phyloP scores from a whole-genome alignment of 192 early-diverging fungal genomes.

The Entomortierella chlamydospora region DNA sequence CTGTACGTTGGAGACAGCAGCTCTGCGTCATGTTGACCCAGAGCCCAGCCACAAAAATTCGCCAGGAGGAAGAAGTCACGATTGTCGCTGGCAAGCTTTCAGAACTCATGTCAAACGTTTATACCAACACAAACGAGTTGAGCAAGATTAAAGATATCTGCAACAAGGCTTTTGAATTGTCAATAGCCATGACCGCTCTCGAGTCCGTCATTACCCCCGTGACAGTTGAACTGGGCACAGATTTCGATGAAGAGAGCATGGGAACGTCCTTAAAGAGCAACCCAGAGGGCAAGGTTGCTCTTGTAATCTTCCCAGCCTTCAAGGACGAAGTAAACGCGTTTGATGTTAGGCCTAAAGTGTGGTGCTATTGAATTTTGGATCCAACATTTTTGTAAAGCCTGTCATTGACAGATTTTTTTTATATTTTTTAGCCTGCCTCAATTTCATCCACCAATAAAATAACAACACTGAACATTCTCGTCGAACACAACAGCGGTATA shows the following conservation, averaged over 20 bases:
- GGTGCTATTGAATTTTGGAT: slow-evolving; percentile 24
- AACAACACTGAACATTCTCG: slow-evolving; percentile 1
- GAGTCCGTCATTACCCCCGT: slow-evolving; percentile 28
- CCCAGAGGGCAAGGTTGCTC: slow-evolving; percentile 45
- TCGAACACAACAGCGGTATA: background rate
- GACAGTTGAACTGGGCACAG: slow-evolving; percentile 13
- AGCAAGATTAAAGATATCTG: slow-evolving; percentile 41
- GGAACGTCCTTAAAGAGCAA: slow-evolving; percentile 43
- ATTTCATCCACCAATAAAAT: slow-evolving; percentile 2
- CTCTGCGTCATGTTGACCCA: slow-evolving; percentile 44
- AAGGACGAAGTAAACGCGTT: slow-evolving; percentile 33
- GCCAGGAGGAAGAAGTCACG: slow-evolving; percentile 34
- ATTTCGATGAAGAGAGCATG: slow-evolving; percentile 48
- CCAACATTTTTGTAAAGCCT: background rate
- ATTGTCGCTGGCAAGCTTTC: slow-evolving; percentile 12
- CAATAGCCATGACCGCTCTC: slow-evolving; percentile 42
- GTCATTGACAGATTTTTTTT: background rate
- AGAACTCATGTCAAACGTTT: slow-evolving; percentile 33
- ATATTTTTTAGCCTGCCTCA: background rate
- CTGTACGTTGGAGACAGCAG: slow-evolving; percentile 49
- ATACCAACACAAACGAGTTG: slow-evolving; percentile 43
- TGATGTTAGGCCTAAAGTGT: slow-evolving; percentile 41
- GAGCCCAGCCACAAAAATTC: slow-evolving; percentile 19
- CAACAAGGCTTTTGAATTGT: slow-evolving; percentile 47
- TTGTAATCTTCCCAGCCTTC: slow-evolving; percentile 48